These are phyloP conservation scores for Trichoderma semiorbis DNA, from an alignment of 2,329 filamentous ascomycete genomes.

Conservation along the genomic window DNA sequence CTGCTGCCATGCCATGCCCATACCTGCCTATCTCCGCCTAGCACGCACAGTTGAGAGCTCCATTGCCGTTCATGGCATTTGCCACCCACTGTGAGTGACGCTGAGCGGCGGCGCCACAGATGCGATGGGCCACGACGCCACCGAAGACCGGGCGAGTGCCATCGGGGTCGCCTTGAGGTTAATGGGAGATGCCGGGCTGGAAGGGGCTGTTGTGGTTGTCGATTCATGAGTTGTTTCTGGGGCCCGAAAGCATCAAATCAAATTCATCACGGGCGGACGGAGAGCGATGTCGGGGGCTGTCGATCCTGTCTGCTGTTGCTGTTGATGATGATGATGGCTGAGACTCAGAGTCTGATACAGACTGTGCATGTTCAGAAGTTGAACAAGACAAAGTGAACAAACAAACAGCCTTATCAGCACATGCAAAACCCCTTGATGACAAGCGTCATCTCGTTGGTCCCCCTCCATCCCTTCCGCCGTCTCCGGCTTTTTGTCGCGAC, in stretches of 20 bases:
- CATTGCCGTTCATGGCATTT: neutral
- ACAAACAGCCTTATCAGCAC: neutral
- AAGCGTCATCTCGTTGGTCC: neutral
- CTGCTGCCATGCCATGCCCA: neutral
- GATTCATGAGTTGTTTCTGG: neutral
- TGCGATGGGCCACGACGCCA: neutral
- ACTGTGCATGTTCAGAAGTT: neutral
- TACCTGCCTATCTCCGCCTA: slow-evolving; percentile 8
- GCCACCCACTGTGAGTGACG: slow-evolving; percentile 10
- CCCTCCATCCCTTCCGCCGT: neutral
- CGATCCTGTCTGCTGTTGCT: neutral
- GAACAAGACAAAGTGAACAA: neutral
- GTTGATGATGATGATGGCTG: neutral
- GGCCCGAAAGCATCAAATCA: neutral
- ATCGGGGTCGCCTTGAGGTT: slow-evolving; percentile 3
- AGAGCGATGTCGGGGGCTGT: slow-evolving; percentile 1
- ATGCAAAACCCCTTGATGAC: neutral
- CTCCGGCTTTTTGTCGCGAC: neutral
- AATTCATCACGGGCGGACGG: neutral
- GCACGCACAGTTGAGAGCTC: slow-evolving; percentile 3
- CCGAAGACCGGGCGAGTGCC: slow-evolving; percentile 2
- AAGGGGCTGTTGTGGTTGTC: neutral
- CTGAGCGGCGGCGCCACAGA: slow-evolving; percentile 14
- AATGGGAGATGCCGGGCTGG: neutral
- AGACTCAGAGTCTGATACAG: neutral